phyloP scores from a whole-genome alignment of 352 stramenopile genomes.

The Phytophthora uliginosa region DNA sequence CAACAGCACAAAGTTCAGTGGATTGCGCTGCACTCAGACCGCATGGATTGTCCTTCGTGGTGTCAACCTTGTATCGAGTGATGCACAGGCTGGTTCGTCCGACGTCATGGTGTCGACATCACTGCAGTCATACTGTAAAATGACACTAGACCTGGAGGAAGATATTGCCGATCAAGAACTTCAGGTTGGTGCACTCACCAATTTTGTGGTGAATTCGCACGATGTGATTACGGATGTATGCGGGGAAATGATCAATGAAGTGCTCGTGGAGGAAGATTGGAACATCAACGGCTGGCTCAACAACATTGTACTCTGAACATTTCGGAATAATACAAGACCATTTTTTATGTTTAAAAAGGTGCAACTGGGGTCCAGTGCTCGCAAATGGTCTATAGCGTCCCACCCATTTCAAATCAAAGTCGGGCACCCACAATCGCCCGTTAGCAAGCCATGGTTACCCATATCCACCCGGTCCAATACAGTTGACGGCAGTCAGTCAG shows the following conservation, averaged over 20 bases:
- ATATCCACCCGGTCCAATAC: no score
- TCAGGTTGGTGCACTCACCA: conserved; percentile 49
- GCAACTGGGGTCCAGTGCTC: no score
- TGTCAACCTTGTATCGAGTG: conserved; percentile 2
- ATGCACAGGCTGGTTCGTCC: conserved; percentile 12
- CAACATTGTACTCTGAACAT: conserved; percentile 19
- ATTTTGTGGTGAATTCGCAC: conserved; percentile 58
- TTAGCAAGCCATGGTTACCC: no score
- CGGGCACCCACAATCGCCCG: no score
- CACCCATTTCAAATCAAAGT: no score
- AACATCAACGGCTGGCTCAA: conserved; percentile 44
- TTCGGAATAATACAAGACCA: background rate
- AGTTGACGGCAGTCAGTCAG: no score
- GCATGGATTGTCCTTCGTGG: conserved; percentile 43
- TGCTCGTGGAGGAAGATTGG: conserved; percentile 61
- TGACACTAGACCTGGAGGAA: conserved; percentile 55
- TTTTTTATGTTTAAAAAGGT: no score
- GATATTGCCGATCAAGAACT: conserved; percentile 59
- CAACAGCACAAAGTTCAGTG: conserved; percentile 39
- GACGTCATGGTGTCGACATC: conserved; percentile 38
- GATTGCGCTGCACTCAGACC: conserved; percentile 42
- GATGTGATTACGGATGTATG: conserved; percentile 42
- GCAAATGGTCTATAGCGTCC: no score
- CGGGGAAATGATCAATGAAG: conserved; percentile 42
- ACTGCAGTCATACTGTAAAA: conserved; percentile 65